Percentiles rank a stretch among this genome's conserved stretches.
phyloP scores from a whole-genome alignment of 164 flowering plant species.

The Nymphaea colorata region DNA sequence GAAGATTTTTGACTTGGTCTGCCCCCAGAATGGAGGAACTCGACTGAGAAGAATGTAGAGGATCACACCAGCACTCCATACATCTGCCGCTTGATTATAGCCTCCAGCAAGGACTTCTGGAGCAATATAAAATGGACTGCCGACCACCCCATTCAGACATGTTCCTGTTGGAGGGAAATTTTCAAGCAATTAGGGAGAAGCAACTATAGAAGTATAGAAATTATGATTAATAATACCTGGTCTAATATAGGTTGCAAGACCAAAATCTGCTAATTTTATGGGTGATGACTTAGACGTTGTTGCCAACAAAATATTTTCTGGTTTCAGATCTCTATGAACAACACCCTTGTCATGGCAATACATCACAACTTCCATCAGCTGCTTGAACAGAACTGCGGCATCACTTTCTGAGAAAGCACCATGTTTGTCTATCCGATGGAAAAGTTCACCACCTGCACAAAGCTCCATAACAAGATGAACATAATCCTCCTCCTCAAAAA shows the following conservation, averaged over 20 bases:
- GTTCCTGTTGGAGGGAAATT: slow-evolving; percentile 26
- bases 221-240: slow-evolving; percentile 54
- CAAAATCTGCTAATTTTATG: slow-evolving; percentile 52
- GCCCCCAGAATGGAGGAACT: slow-evolving; percentile 83
- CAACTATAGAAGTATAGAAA: background rate
- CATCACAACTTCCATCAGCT: slow-evolving; percentile 41
- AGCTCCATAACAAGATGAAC: slow-evolving; percentile 63
- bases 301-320: slow-evolving; percentile 47
- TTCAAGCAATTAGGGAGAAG: background rate
- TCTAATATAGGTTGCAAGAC: slow-evolving; percentile 57
- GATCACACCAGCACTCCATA: slow-evolving; percentile 88
- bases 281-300: slow-evolving; percentile 32
- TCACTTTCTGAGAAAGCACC: slow-evolving; percentile 31
- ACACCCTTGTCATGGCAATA: slow-evolving; percentile 51
- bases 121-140: slow-evolving; percentile 81
- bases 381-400: slow-evolving; percentile 30
- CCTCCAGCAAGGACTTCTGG: slow-evolving; percentile 76
- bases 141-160: slow-evolving; percentile 58
- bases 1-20: slow-evolving; percentile 69
- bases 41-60: slow-evolving; percentile 81
- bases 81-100: slow-evolving; percentile 69
- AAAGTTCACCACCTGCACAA: slow-evolving; percentile 64
- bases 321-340: slow-evolving; percentile 57
- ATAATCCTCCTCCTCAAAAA: slow-evolving; percentile 42
- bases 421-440: slow-evolving; percentile 36